A percentile compares a stretch with the other conserved stretches of the same genome.
These are phyloP conservation scores for Mycena citricolor DNA, from an alignment of 1,284 basidiomycete species.

Conservation along the genomic window DNA sequence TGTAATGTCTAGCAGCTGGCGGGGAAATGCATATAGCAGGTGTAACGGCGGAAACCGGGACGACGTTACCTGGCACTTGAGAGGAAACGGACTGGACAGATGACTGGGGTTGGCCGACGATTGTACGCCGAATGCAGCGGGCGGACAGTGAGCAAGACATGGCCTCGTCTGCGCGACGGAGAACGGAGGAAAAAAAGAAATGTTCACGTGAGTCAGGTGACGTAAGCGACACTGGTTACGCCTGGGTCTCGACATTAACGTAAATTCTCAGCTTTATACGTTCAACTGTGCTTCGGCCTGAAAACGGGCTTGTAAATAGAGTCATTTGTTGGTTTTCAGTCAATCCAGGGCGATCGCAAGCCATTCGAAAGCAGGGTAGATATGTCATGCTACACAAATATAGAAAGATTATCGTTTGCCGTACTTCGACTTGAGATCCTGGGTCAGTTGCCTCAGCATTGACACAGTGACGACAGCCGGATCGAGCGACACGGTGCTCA, in stretches of 20 bases:
- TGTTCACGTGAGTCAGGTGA: constrained; percentile 5
- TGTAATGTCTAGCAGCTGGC: constrained; percentile 14
- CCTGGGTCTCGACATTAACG: background rate
- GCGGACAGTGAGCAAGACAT: constrained; percentile 24
- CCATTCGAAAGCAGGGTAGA: too few species aligned
- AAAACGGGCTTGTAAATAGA: too few species aligned
- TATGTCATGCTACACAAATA: background rate
- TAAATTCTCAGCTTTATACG: constrained; percentile 5
- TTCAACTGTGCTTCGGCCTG: background rate
- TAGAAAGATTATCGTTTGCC: constrained; percentile 18
- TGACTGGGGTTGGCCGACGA: constrained; percentile 9
- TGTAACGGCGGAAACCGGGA: background rate
- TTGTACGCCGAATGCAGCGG: constrained; percentile 21
- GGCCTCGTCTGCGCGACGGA: constrained; percentile 10
- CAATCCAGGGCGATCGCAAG: too few species aligned
- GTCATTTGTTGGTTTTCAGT: too few species aligned
- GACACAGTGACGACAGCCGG: constrained; percentile 53
- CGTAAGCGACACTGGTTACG: background rate
- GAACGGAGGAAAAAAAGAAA: constrained; percentile 6
- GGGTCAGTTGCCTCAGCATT: constrained; percentile 69
- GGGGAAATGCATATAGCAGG: background rate
- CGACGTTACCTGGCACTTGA: constrained; percentile 7
- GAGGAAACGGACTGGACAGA: constrained; percentile 3
- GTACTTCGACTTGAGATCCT: constrained; percentile 59
- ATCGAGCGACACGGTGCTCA: constrained; percentile 34